phyloP scores from a whole-genome alignment of 257 asterid genomes.

The Fraxinus pennsylvanica region DNA sequence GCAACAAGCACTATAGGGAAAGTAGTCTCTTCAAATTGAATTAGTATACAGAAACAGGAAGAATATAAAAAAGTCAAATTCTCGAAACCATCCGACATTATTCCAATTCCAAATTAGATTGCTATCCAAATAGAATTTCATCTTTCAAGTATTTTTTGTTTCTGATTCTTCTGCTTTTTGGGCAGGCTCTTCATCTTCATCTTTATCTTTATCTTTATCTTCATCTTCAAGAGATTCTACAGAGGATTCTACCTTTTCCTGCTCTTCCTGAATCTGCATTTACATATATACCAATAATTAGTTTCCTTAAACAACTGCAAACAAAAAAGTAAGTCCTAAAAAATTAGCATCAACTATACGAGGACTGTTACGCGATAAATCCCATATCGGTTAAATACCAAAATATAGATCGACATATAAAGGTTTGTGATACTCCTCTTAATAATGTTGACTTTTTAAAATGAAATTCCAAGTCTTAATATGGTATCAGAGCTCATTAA shows the following conservation, averaged over 20 bases:
- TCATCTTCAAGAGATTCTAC: constrained; percentile 10
- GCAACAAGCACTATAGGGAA: too few relatives aligned
- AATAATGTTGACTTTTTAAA: too few relatives aligned
- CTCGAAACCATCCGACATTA: neutral
- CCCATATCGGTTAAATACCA: too few relatives aligned
- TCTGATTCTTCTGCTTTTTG: constrained; percentile 25
- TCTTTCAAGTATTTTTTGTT: constrained; percentile 4
- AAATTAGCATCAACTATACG: too few relatives aligned
- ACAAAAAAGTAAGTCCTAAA: too few relatives aligned
- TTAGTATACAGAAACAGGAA: too few relatives aligned
- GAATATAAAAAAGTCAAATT: neutral
- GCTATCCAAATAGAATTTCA: neutral
- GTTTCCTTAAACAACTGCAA: too few relatives aligned
- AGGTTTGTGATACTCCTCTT: too few relatives aligned
- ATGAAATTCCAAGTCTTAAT: too few relatives aligned
- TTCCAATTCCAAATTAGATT: neutral
- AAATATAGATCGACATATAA: too few relatives aligned
- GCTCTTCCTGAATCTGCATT: constrained; percentile 47
- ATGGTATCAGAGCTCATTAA: too few relatives aligned
- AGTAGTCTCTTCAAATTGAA: neutral
- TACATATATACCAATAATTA: neutral
- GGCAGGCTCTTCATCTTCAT: neutral
- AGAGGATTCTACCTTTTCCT: constrained; percentile 33
- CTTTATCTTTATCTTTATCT: neutral
- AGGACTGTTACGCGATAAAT: too few relatives aligned